These are phyloP conservation scores for Beauveria sp. DNA, from an alignment of 2,329 filamentous ascomycete genomes.

Conservation along the genomic window DNA sequence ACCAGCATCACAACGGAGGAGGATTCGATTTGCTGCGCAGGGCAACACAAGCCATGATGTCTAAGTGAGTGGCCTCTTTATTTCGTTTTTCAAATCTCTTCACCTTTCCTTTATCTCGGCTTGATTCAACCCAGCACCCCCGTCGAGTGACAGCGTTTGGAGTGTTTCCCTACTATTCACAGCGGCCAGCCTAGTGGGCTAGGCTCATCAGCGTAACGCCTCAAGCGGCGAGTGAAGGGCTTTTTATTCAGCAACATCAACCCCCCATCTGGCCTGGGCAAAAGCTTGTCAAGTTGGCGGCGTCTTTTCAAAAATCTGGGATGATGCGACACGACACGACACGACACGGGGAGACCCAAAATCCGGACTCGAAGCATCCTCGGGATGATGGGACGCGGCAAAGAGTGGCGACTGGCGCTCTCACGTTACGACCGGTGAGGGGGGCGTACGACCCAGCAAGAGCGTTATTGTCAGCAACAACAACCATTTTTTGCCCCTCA, in stretches of 20 bases:
- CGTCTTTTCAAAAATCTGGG: neutral
- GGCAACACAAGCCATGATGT: conserved; percentile 58
- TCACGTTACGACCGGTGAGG: neutral
- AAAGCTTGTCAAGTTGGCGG: neutral
- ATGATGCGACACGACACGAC: neutral
- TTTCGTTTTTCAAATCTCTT: neutral
- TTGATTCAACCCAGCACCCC: neutral
- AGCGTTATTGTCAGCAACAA: conserved; percentile 3
- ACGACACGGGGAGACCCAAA: too few relatives aligned
- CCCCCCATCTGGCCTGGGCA: neutral
- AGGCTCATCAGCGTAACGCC: neutral
- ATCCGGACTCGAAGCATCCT: too few relatives aligned
- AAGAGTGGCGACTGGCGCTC: neutral
- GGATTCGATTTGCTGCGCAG: conserved; percentile 51
- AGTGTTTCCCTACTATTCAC: neutral
- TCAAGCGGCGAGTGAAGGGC: neutral
- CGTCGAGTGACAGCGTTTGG: neutral
- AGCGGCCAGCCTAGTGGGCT: neutral
- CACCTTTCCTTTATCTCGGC: neutral
- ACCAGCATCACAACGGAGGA: conserved; percentile 25
- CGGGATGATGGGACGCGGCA: neutral
- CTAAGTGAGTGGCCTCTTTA: conserved; percentile 40
- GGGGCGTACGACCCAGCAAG: neutral
- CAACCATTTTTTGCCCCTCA: neutral
- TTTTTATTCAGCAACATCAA: neutral